A percentile compares a stretch with the other conserved stretches of the same genome.
These are phyloP conservation scores for Thelonectria rubi DNA, from an alignment of 2,329 filamentous ascomycete genomes.

Conservation along the genomic window DNA sequence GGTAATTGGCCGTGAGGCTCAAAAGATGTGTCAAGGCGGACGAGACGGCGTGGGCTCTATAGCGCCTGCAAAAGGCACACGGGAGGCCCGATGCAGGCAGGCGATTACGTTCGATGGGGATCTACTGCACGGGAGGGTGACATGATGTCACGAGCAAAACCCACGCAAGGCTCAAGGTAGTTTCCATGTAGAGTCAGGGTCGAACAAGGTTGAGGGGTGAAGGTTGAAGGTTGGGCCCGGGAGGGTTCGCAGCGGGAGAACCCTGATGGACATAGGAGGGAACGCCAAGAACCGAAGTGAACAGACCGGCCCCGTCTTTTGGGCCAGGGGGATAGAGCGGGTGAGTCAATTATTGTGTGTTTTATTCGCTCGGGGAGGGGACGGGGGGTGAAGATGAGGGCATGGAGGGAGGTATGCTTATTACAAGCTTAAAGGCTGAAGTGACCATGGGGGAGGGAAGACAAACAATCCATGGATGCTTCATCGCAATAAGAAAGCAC, in stretches of 20 bases:
- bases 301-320: background rate
- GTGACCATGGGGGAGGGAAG: background rate
- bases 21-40: background rate
- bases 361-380: background rate
- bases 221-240: background rate
- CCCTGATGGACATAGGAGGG: slow-evolving; percentile 35
- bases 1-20: background rate
- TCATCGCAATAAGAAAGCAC: too few species aligned
- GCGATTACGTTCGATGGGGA: background rate
- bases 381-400: background rate
- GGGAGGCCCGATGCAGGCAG: background rate
- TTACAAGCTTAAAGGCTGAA: slow-evolving; percentile 22
- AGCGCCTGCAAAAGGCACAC: too few species aligned
- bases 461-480: too few species aligned
- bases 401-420: slow-evolving; percentile 11
- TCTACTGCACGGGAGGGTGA: too few species aligned
- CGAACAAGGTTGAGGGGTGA: background rate
- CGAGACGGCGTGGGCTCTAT: background rate
- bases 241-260: slow-evolving; percentile 26
- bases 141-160: too few species aligned
- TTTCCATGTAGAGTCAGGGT: too few species aligned
- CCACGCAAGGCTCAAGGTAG: too few species aligned
- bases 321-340: background rate
- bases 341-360: background rate
- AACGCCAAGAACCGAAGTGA: slow-evolving; percentile 16